These are phyloP conservation scores for Fusarium mangiferae DNA, from an alignment of 2,329 filamentous ascomycete genomes.

Conservation along the genomic window DNA sequence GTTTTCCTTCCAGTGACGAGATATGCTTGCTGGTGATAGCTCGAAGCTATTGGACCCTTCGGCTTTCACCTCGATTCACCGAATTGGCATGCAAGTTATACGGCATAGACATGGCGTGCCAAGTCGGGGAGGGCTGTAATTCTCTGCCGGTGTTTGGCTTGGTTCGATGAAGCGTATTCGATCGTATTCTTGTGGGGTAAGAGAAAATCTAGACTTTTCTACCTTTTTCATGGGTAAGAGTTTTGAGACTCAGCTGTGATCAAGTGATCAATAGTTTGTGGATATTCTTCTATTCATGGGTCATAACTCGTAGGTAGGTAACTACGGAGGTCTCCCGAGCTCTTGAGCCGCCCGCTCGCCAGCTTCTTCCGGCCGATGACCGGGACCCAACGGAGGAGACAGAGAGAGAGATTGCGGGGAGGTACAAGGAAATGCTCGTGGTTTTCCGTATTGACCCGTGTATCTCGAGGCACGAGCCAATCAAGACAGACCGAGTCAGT, in stretches of 20 bases:
- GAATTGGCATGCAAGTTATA: not conserved
- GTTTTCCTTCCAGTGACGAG: not conserved
- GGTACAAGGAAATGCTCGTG: slow-evolving; percentile 2
- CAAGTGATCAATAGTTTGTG: slow-evolving; percentile 22
- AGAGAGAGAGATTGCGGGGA: not conserved
- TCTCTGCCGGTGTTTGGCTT: slow-evolving; percentile 13
- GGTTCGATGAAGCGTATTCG: slow-evolving; percentile 10
- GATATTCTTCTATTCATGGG: not conserved
- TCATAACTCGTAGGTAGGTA: not conserved
- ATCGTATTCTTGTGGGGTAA: slow-evolving; percentile 12
- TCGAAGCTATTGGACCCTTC: not conserved
- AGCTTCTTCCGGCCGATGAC: slow-evolving; percentile 15
- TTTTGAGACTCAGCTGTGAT: not conserved
- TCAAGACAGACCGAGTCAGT: not conserved
- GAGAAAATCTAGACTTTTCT: not conserved
- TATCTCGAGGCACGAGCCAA: slow-evolving; percentile 2
- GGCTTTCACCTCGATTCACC: slow-evolving; percentile 34
- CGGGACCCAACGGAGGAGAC: slow-evolving; percentile 28
- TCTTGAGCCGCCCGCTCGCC: slow-evolving; percentile 10
- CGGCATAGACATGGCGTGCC: slow-evolving; percentile 5
- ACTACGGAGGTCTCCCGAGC: slow-evolving; percentile 34
- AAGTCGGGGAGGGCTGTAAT: slow-evolving; percentile 10
- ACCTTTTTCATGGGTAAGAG: slow-evolving; percentile 1
- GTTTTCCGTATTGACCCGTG: slow-evolving; percentile 7
- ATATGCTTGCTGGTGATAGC: not conserved